Base-by-base conservation (phyloP, 352 stramenopile genomes). In the Albugo candida region DNA sequence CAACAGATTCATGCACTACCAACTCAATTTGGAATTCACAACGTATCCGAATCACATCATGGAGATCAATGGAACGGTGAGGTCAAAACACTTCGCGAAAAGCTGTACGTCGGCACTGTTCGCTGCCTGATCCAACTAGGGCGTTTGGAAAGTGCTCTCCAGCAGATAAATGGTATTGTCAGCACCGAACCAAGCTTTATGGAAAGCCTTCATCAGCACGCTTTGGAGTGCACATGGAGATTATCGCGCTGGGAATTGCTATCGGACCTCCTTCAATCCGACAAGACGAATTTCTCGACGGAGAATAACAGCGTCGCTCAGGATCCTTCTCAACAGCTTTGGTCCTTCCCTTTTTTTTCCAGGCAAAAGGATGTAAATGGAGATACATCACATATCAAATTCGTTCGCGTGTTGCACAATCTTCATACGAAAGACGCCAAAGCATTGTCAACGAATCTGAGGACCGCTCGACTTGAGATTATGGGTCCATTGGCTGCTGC, bases 121-220 rank as follows among this genome's bases (percentile, higher is more conserved):
- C 56, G 71, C 11, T 89, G 79, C 41, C 49, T 89, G n/a, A 86
- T 88, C 24, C 75, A 89, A 51, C 59, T 92, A 1, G 79, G 79
- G 14, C 68, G 75, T 13, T 62, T 88, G 10, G 79, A 89, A 58
- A 88, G 70, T 51, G 79, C 77, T 11, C 57, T 92, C 16, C 76
- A 89, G 48, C 72, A 91, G 55, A 88, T 91, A 31, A 83, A 88
- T 39, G 79, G 79, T 14, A 89, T 92, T 38, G 66, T 80, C 5
- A 83, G 68, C 11, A 64, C 81, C 57, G 75, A 88, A 37, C 74
- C 77, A 1, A 61, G 83, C 24, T 79, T 78, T 41, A 80, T 84
- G 36, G 68, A 61, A n/a, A 79, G 71, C 1, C 59, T 89, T 34
- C 89, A 88, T 52, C 76, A 75, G 11, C 80, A 72, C 52, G 79